These are phyloP conservation scores for Peterozyma toletana DNA, from an alignment of 805 yeast species.

Conservation along the genomic window DNA sequence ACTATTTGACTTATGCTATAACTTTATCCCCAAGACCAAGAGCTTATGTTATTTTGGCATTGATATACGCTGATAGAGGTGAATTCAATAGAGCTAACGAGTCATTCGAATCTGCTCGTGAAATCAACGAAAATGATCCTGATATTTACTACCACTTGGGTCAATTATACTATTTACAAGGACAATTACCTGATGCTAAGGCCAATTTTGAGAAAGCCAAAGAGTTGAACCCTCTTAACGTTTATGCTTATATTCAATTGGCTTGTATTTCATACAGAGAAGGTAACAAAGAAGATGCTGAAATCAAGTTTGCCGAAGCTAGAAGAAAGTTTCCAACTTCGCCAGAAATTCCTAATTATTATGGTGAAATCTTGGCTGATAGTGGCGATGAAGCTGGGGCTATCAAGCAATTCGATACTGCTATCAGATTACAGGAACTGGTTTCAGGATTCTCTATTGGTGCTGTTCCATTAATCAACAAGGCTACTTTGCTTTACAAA, in stretches of 20 bases:
- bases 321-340: slow-evolving; percentile 72
- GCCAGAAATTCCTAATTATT: slow-evolving; percentile 91
- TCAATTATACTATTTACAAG: slow-evolving; percentile 79
- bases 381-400: slow-evolving; percentile 68
- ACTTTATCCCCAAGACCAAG: slow-evolving; percentile 68
- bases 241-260: slow-evolving; percentile 82
- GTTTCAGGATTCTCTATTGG: slow-evolving; percentile 69
- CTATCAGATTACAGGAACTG: slow-evolving; percentile 74
- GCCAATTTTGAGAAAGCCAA: slow-evolving; percentile 70
- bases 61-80: slow-evolving; percentile 76
- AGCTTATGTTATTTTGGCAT: slow-evolving; percentile 75
- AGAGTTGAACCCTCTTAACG: slow-evolving; percentile 65
- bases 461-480: slow-evolving; percentile 83
- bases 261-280: slow-evolving; percentile 88
- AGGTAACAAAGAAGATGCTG: slow-evolving; percentile 53
- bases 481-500: slow-evolving; percentile 61
- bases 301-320: slow-evolving; percentile 61
- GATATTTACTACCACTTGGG: slow-evolving; percentile 93
- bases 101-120: slow-evolving; percentile 68
- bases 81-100: slow-evolving; percentile 49
- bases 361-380: slow-evolving; percentile 89
- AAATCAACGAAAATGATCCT: slow-evolving; percentile 61
- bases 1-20: slow-evolving; percentile 58
- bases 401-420: slow-evolving; percentile 74
- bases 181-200: slow-evolving; percentile 67